Conservation (phyloP, 2,329 filamentous ascomycete species). For the Knoxdaviesia capensis region DNA sequence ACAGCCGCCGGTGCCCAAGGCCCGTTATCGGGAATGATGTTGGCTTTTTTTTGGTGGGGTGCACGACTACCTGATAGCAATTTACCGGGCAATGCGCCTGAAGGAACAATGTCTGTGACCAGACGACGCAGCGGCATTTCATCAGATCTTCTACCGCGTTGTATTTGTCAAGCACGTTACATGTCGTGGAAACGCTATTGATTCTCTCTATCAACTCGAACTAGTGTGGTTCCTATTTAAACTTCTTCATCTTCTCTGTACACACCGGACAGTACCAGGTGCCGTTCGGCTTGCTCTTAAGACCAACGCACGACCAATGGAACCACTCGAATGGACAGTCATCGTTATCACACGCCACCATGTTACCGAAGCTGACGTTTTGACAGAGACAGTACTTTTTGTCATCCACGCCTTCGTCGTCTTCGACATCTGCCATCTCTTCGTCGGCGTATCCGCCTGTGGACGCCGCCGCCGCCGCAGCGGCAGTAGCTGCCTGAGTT, state of each 20-base stretch:
- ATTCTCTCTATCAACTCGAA: no score
- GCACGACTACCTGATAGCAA: no score
- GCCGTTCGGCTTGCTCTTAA: slow-evolving; percentile 47
- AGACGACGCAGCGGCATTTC: no score
- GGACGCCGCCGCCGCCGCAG: slow-evolving; percentile 1
- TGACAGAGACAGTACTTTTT: slow-evolving; percentile 73
- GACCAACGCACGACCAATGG: slow-evolving; percentile 56
- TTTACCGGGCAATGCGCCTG: no score
- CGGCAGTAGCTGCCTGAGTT: slow-evolving; percentile 7
- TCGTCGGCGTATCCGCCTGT: slow-evolving; percentile 29
- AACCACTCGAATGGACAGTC: slow-evolving; percentile 74
- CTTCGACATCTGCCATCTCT: slow-evolving; percentile 32
- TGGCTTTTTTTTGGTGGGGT: no score
- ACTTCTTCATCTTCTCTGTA: slow-evolving; percentile 28
- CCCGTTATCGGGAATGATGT: no score
- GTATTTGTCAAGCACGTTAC: no score
- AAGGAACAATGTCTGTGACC: no score
- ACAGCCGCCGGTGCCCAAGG: no score
- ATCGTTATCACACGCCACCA: slow-evolving; percentile 77
- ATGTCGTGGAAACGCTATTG: no score
- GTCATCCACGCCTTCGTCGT: slow-evolving; percentile 56
- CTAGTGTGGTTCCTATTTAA: neutral
- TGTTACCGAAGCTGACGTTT: slow-evolving; percentile 67
- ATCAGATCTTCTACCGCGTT: no score
- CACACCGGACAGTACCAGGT: slow-evolving; percentile 49